A percentile compares a stretch with the other conserved stretches of the same genome.
Conservation (phyloP, 2,329 filamentous ascomycete genomes). For the Phialocephala sp. region DNA sequence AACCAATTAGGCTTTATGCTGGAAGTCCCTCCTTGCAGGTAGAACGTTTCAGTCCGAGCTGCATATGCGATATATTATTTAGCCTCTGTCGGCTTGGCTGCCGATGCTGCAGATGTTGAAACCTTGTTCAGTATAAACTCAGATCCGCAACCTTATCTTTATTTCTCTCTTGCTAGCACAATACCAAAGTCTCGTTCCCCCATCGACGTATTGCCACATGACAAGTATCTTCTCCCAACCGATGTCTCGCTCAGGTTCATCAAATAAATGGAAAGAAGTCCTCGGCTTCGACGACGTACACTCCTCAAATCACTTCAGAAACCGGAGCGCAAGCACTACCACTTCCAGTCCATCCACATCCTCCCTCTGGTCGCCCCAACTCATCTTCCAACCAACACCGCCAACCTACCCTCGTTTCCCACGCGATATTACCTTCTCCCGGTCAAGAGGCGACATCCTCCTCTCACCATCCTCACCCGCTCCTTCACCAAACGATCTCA, state of each 20-base stretch:
- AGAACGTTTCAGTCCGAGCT: conserved; percentile 22
- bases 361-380: conserved; percentile 3
- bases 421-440: conserved; percentile 37
- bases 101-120: conserved; percentile 1
- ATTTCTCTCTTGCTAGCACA: not conserved
- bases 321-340: not conserved
- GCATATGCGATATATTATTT: conserved; percentile 13
- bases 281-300: conserved; percentile 39
- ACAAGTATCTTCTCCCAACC: not conserved
- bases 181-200: conserved; percentile 2
- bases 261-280: conserved; percentile 41
- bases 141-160: conserved; percentile 1
- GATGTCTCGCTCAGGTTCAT: conserved; percentile 30
- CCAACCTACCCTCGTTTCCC: conserved; percentile 34
- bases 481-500: conserved; percentile 32
- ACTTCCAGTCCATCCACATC: not conserved
- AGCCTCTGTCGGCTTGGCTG: conserved; percentile 6
- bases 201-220: not conserved
- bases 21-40: conserved; percentile 1
- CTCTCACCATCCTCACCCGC: conserved; percentile 35
- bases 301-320: conserved; percentile 10
- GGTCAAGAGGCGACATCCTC: conserved; percentile 33
- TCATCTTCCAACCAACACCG: conserved; percentile 13
- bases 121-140: not conserved
- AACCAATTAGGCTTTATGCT: not conserved